phyloP scores from a whole-genome alignment of 495 filamentous ascomycete genomes.

The Podospora pseudoanserina region DNA sequence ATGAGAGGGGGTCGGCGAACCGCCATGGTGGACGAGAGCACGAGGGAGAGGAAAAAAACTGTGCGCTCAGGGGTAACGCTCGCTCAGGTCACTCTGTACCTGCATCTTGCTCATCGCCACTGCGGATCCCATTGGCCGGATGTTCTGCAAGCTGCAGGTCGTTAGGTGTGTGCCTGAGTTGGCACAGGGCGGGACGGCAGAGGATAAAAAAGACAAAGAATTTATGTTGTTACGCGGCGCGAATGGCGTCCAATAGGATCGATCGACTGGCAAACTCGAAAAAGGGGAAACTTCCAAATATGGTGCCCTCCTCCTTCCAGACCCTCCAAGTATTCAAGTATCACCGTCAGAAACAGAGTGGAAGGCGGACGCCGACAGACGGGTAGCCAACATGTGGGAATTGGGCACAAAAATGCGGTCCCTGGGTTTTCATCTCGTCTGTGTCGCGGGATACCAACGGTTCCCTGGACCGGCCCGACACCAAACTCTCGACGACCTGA shows the following conservation, averaged over 20 bases:
- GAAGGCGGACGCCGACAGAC: neutral
- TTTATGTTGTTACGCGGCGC: neutral
- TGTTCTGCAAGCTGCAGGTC: slow-evolving; percentile 4
- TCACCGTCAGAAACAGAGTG: neutral
- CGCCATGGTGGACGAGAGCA: neutral
- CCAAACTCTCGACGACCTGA: neutral
- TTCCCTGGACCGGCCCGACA: slow-evolving; percentile 3
- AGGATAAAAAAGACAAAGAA: neutral
- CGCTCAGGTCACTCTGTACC: neutral
- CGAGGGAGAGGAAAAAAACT: neutral
- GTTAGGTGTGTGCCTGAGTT: neutral
- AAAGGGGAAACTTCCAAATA: slow-evolving; percentile 10
- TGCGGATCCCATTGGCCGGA: slow-evolving; percentile 3
- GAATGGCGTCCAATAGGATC: slow-evolving; percentile 8
- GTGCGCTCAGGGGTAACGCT: neutral
- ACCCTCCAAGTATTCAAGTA: neutral
- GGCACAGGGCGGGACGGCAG: slow-evolving; percentile 5
- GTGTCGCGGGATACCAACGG: neutral
- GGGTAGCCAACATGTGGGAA: neutral
- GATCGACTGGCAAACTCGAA: neutral
- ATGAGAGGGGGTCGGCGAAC: slow-evolving; percentile 6
- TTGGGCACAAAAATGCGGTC: neutral
- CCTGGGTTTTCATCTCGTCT: neutral
- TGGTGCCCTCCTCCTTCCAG: neutral
- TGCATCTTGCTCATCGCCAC: slow-evolving; percentile 12